Conservation (phyloP, 1,139 yeast species). For the Pichia norvegensis region DNA sequence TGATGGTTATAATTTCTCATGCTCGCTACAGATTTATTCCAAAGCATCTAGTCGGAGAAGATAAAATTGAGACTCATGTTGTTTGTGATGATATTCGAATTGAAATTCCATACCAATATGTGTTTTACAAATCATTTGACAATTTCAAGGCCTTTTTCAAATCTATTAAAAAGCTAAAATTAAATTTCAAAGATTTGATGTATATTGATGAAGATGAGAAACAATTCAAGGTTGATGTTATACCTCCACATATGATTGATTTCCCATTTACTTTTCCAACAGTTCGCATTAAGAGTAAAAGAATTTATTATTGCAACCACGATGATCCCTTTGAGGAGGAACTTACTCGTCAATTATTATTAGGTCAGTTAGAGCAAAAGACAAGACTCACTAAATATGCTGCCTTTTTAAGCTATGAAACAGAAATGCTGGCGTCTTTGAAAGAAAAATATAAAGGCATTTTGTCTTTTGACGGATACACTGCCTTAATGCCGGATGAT, state of each 20-base stretch:
- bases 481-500: conserved; percentile 10
- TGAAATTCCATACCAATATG: conserved; percentile 28
- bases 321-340: conserved; percentile 90
- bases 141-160: conserved; percentile 53
- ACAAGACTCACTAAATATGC: conserved; percentile 51
- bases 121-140: conserved; percentile 52
- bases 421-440: conserved; percentile 28
- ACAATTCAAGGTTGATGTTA: conserved; percentile 19
- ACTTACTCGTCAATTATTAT: conserved; percentile 59
- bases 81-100: conserved; percentile 22
- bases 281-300: conserved; percentile 42
- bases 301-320: conserved; percentile 48
- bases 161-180: conserved; percentile 46
- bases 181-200: conserved; percentile 35
- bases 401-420: conserved; percentile 36
- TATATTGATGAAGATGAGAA: conserved; percentile 31
- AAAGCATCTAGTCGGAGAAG: conserved; percentile 2
- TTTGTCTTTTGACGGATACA: conserved; percentile 10
- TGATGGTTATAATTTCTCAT: conserved; percentile 20
- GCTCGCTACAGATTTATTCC: conserved; percentile 13
- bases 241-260: conserved; percentile 30
- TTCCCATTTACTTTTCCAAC: conserved; percentile 39
- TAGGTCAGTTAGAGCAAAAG: conserved; percentile 66
- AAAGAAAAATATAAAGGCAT: conserved; percentile 16
- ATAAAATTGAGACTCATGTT: conserved; percentile 13